phyloP scores from a whole-genome alignment of 176 grass and related monocot species.

The Saccharum spontaneum region DNA sequence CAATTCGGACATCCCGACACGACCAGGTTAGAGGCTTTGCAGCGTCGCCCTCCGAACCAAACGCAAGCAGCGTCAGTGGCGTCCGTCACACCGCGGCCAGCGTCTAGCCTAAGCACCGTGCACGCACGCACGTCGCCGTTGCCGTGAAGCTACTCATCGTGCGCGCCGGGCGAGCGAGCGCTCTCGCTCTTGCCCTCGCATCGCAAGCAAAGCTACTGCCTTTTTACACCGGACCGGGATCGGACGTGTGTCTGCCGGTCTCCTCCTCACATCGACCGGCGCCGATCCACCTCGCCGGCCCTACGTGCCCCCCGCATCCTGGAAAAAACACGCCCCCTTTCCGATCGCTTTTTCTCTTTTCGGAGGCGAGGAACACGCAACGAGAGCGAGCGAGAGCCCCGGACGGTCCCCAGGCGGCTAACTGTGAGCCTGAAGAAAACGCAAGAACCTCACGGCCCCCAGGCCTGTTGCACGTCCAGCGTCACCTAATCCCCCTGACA shows the following conservation, averaged over 20 bases:
- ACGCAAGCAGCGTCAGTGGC: too few relatives aligned
- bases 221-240: neutral
- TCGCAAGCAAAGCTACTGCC: neutral
- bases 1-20: neutral
- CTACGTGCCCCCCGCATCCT: neutral
- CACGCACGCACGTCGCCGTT: slow-evolving; percentile 18
- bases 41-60: neutral
- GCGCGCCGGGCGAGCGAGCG: neutral
- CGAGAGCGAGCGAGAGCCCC: too few relatives aligned
- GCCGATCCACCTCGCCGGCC: neutral
- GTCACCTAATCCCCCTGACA: neutral
- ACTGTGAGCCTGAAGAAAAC: slow-evolving; percentile 1
- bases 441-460: too few relatives aligned
- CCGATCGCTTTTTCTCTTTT: neutral
- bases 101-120: neutral
- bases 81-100: too few relatives aligned
- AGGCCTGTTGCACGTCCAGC: neutral
- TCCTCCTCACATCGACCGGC: neutral
- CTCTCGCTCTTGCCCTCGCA: neutral
- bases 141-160: slow-evolving; percentile 20
- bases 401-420: neutral
- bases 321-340: neutral
- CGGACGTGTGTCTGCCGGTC: neutral
- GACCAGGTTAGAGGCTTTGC: neutral
- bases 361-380: neutral